Evolutionary conservation across 371 early-diverging fungal species (phyloP).

Genomic region (Mortierella sp.): DNA sequence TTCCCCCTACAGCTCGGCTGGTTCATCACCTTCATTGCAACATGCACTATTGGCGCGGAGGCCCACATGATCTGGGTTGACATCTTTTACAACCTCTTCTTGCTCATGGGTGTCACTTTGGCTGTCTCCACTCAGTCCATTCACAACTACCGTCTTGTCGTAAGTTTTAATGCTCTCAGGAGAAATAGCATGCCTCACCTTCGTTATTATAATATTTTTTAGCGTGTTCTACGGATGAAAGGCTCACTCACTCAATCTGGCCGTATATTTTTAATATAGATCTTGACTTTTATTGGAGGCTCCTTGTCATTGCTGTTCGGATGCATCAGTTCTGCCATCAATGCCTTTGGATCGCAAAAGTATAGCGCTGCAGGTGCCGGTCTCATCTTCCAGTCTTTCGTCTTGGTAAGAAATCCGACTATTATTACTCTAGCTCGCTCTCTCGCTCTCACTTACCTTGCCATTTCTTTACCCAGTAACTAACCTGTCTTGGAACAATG

Average conservation of each 20-base stretch:
- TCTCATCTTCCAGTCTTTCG: constrained; percentile 70
- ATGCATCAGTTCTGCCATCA: constrained; percentile 60
- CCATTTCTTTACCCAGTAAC: not conserved
- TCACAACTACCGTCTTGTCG: constrained; percentile 55
- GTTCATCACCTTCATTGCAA: constrained; percentile 76
- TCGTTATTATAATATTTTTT: not conserved
- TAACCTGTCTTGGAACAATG: not conserved
- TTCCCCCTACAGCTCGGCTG: constrained; percentile 66
- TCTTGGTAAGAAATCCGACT: constrained; percentile 60
- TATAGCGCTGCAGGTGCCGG: constrained; percentile 68
- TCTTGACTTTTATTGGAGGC: constrained; percentile 65
- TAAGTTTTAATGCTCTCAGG: constrained; percentile 14
- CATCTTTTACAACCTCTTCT: constrained; percentile 69
- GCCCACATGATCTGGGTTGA: constrained; percentile 68
- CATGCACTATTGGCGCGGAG: constrained; percentile 63
- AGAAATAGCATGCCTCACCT: too few species aligned
- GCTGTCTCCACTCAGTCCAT: constrained; percentile 60
- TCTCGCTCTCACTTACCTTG: not conserved
- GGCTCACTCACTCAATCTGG: not conserved
- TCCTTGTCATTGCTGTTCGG: constrained; percentile 65
- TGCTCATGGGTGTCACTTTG: constrained; percentile 58
- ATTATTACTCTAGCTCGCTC: not conserved
- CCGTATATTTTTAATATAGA: constrained; percentile 11
- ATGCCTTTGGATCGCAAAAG: not conserved
- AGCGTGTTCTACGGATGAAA: not conserved